These are phyloP conservation scores for Didymosphaeria variabile DNA, from an alignment of 2,329 filamentous ascomycete species.

Conservation along the genomic window DNA sequence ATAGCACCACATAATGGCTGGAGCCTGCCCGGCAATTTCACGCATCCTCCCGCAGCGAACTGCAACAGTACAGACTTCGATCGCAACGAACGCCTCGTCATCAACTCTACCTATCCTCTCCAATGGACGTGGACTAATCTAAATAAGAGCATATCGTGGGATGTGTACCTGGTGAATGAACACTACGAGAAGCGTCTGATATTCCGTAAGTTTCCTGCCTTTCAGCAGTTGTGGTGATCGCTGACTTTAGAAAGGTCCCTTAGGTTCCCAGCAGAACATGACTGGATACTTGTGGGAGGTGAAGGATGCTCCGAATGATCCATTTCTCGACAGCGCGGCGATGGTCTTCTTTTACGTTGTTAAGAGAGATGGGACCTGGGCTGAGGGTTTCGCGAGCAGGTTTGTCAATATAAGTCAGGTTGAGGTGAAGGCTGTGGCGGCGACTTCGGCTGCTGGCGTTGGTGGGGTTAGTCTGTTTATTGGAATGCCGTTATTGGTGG, in stretches of 20 bases:
- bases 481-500: neutral
- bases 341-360: slow-evolving; percentile 5
- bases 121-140: neutral
- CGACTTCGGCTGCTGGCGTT: neutral
- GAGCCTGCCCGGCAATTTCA: neutral
- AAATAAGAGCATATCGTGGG: neutral
- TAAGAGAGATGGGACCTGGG: neutral
- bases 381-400: slow-evolving; percentile 6
- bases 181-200: neutral
- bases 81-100: neutral
- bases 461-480: neutral
- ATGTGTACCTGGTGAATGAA: neutral
- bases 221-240: neutral
- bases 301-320: neutral
- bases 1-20: neutral
- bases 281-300: slow-evolving; percentile 1
- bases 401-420: slow-evolving; percentile 2
- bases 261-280: neutral
- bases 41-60: neutral
- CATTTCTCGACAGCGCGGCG: neutral
- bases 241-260: neutral
- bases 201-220: neutral
- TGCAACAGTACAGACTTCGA: neutral
- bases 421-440: neutral
- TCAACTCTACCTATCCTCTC: neutral